phyloP scores from a whole-genome alignment of 2,329 filamentous ascomycete species.

The Xenoacremonium recifei region DNA sequence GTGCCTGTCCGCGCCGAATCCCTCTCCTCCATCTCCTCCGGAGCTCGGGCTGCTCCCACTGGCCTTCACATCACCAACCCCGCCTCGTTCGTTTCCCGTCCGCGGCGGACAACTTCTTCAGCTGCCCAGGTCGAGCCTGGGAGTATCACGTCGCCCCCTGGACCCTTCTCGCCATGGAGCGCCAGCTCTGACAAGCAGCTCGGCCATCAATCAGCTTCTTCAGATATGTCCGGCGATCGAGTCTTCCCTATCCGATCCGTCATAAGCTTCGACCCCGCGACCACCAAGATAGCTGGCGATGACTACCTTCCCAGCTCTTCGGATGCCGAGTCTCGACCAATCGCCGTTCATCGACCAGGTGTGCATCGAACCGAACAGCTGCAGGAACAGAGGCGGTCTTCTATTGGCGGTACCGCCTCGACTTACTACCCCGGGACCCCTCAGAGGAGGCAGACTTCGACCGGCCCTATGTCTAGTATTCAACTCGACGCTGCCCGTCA shows the following conservation, averaged over 20 bases:
- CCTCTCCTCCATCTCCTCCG: too few relatives aligned
- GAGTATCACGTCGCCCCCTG: constrained; percentile 17
- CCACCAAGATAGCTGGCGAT: constrained; percentile 37
- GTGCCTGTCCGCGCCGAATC: too few relatives aligned
- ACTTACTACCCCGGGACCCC: constrained; percentile 17
- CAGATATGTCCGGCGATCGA: constrained; percentile 51
- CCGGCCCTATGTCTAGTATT: constrained; percentile 43
- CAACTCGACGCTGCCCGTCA: constrained; percentile 43
- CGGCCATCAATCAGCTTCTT: constrained; percentile 28
- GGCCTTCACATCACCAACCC: constrained; percentile 6
- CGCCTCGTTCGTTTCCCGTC: constrained; percentile 8
- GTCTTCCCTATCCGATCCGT: constrained; percentile 84
- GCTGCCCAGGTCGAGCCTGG: constrained; percentile 17
- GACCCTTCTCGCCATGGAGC: constrained; percentile 41
- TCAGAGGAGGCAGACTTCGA: constrained; percentile 34
- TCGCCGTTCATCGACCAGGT: constrained; percentile 28
- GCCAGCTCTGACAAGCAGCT: constrained; percentile 40
- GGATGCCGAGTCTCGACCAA: constrained; percentile 30
- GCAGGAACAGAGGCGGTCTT: constrained; percentile 24
- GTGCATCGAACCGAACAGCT: constrained; percentile 29
- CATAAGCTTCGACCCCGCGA: constrained; percentile 64
- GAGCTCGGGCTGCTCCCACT: too few relatives aligned
- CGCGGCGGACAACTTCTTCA: constrained; percentile 13
- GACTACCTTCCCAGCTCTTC: constrained; percentile 37
- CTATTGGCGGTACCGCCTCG: constrained; percentile 10